These are phyloP conservation scores for Kazachstania bromeliacearum DNA, from an alignment of 805 yeast genomes.

Conservation along the genomic window DNA sequence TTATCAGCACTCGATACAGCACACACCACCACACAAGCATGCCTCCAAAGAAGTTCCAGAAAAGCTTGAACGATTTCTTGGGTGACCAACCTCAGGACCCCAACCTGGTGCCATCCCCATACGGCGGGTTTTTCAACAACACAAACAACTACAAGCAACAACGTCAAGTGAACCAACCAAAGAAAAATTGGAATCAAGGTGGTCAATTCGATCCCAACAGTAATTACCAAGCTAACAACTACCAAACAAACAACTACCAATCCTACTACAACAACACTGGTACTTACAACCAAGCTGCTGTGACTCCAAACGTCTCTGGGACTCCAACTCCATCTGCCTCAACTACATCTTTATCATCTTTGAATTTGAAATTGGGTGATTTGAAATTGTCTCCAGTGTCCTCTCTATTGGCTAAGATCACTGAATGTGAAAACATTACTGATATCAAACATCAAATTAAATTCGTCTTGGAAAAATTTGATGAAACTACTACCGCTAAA, in stretches of 20 bases:
- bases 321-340: slow-evolving; percentile 42
- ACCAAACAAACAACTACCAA: slow-evolving; percentile 13
- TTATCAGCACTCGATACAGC: background rate
- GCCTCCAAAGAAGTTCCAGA: slow-evolving; percentile 24
- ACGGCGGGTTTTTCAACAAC: slow-evolving; percentile 26
- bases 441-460: slow-evolving; percentile 31
- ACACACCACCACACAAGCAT: too few relatives aligned
- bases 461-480: slow-evolving; percentile 40
- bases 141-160: slow-evolving; percentile 18
- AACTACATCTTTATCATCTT: slow-evolving; percentile 62
- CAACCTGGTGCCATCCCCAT: slow-evolving; percentile 25
- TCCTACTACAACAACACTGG: slow-evolving; percentile 8
- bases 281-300: slow-evolving; percentile 27
- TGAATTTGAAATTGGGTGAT: slow-evolving; percentile 61
- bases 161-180: slow-evolving; percentile 13
- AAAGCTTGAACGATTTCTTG: slow-evolving; percentile 23
- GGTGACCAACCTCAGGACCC: slow-evolving; percentile 26
- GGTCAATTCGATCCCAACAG: slow-evolving; percentile 12
- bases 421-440: slow-evolving; percentile 27
- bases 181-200: slow-evolving; percentile 12
- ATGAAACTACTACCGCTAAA: slow-evolving; percentile 23
- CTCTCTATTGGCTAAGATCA: slow-evolving; percentile 35
- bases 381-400: slow-evolving; percentile 59
- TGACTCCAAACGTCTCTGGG: slow-evolving; percentile 29
- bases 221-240: slow-evolving; percentile 9